A percentile compares a stretch with the other conserved stretches of the same genome.
Conservation (phyloP, 768 basidiomycete species). For the Saitozyma sp. region DNA sequence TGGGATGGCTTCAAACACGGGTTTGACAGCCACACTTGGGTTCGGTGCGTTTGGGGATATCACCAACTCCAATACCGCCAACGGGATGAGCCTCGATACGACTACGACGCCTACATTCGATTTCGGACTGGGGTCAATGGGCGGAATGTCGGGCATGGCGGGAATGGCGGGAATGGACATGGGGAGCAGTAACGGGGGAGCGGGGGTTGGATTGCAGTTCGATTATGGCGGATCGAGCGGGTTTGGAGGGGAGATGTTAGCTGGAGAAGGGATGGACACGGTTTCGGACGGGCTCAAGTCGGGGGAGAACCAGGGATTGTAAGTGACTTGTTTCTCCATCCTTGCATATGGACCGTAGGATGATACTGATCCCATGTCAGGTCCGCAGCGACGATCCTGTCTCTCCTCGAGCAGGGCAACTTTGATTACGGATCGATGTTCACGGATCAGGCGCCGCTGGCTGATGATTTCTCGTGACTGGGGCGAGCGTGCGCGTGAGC, state of each 20-base stretch:
- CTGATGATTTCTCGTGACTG: background rate
- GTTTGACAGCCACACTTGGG: background rate
- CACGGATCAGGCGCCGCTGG: constrained; percentile 42
- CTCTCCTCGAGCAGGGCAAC: constrained; percentile 49
- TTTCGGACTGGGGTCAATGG: background rate
- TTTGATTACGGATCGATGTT: constrained; percentile 49
- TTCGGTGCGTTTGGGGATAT: constrained; percentile 1
- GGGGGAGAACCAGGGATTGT: constrained; percentile 33
- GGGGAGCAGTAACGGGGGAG: background rate
- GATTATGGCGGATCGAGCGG: constrained; percentile 30
- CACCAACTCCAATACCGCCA: background rate
- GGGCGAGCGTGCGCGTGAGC: background rate
- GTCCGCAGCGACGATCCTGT: constrained; percentile 50
- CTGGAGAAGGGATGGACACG: constrained; percentile 42
- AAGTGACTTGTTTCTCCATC: constrained; percentile 8
- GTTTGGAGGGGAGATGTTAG: constrained; percentile 36
- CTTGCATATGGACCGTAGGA: background rate
- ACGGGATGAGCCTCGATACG: background rate
- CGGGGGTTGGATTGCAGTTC: constrained; percentile 13
- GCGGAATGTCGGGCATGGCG: background rate
- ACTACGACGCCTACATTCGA: background rate
- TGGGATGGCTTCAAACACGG: background rate
- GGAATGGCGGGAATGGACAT: background rate
- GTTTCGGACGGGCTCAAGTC: constrained; percentile 40
- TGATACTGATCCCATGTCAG: constrained; percentile 14